Conservation (phyloP, 73 alveolate species). For the Paramecium sexaurelia region DNA sequence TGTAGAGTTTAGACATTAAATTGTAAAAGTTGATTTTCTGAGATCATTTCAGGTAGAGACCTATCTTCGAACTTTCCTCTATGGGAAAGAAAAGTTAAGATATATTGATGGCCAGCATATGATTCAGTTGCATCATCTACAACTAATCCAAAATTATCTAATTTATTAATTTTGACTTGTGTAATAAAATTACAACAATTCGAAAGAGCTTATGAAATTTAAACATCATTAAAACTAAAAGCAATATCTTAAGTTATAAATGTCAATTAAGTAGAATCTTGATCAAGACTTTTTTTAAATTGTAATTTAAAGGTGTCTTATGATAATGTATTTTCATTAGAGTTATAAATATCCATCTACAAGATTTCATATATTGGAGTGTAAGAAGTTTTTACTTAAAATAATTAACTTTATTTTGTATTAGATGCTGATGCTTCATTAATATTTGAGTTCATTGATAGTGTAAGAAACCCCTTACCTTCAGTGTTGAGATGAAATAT, state of each 20-base stretch:
- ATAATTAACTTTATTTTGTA: not conserved
- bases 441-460: not conserved
- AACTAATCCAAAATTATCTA: not conserved
- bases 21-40: not conserved
- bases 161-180: not conserved
- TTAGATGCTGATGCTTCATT: not conserved
- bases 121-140: not conserved
- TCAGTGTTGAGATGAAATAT: not conserved
- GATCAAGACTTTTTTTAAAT: not conserved
- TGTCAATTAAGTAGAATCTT: not conserved
- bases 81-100: not conserved
- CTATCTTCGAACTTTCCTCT: not conserved
- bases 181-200: not conserved
- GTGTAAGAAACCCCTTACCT: not conserved
- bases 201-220: not conserved
- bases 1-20: not conserved
- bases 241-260: not conserved
- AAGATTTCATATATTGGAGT: not conserved
- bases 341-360: not conserved
- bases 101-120: conserved; percentile 26
- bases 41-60: not conserved
- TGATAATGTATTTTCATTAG: not conserved
- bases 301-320: not conserved
- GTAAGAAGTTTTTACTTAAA: not conserved
- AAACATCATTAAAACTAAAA: not conserved